Conservation (phyloP, 768 basidiomycete genomes). For the Lactarius sp. region DNA sequence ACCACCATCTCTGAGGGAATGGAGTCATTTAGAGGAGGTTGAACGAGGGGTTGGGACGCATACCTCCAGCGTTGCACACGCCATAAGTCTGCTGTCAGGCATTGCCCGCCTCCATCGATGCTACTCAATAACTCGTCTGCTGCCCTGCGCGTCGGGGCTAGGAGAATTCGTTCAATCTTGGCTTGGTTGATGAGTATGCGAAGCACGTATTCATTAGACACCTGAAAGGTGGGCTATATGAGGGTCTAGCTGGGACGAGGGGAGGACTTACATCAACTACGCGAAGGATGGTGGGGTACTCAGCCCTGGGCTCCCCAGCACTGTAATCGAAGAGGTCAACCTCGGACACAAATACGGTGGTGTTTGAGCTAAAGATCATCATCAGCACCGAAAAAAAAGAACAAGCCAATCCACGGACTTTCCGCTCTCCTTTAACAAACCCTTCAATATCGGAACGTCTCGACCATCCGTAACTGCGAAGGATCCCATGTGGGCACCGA, state of each 20-base stretch:
- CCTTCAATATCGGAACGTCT: constrained; percentile 55
- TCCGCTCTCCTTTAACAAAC: constrained; percentile 50
- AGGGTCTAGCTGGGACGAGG: not conserved
- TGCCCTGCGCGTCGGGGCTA: constrained; percentile 58
- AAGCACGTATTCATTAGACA: constrained; percentile 66
- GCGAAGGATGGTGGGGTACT: constrained; percentile 71
- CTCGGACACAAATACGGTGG: constrained; percentile 56
- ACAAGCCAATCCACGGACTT: constrained; percentile 47
- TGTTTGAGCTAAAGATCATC: constrained; percentile 36
- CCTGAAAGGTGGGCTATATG: constrained; percentile 39
- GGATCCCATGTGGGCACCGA: constrained; percentile 54
- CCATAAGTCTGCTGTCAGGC: constrained; percentile 62
- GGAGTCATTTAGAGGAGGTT: not conserved
- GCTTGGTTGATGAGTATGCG: constrained; percentile 76
- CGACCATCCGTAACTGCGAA: constrained; percentile 71
- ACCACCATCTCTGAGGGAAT: constrained; percentile 58
- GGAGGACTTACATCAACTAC: constrained; percentile 65
- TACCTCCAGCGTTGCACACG: constrained; percentile 61
- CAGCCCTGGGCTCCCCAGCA: constrained; percentile 59
- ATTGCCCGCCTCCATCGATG: constrained; percentile 47
- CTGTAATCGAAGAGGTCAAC: constrained; percentile 80
- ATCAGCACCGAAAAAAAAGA: not conserved
- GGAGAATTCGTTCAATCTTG: constrained; percentile 64
- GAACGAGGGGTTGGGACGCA: constrained; percentile 28
- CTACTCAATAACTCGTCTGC: constrained; percentile 50